These are phyloP conservation scores for Effrenium voratum DNA, from an alignment of 73 alveolate species.

Conservation along the genomic window DNA sequence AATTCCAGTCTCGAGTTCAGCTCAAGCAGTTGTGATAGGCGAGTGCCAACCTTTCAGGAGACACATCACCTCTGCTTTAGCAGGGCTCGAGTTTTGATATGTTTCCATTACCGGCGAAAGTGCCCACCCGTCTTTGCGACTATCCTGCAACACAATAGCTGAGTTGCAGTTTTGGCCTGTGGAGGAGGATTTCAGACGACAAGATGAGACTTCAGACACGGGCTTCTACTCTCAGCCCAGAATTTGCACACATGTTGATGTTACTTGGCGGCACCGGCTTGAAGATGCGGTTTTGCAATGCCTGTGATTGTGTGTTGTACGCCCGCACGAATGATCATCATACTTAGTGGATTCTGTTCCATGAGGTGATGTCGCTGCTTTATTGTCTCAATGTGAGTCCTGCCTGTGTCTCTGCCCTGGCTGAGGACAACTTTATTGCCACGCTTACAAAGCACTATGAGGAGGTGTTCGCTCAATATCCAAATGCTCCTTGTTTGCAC, in stretches of 20 bases:
- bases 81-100: too few relatives aligned
- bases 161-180: too few relatives aligned
- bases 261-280: not conserved
- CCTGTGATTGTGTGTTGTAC: not conserved
- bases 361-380: not conserved
- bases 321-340: not conserved
- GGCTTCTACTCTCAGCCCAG: constrained; percentile 89
- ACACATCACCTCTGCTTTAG: too few relatives aligned
- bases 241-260: constrained; percentile 82
- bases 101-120: too few relatives aligned
- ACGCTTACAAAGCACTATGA: constrained; percentile 74
- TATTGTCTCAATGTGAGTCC: not conserved
- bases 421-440: constrained; percentile 80
- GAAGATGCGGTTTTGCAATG: too few relatives aligned
- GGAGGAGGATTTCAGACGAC: constrained; percentile 77
- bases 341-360: not conserved
- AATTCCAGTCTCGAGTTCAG: too few relatives aligned
- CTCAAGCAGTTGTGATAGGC: too few relatives aligned
- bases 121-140: too few relatives aligned
- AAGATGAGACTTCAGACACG: constrained; percentile 71
- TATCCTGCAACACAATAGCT: too few relatives aligned
- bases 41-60: too few relatives aligned
- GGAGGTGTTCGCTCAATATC: constrained; percentile 63
- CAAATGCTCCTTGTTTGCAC: constrained; percentile 9
- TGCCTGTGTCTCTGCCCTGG: too few relatives aligned